Base-by-base conservation (phyloP, 1,139 yeast species). In the Magnusiomyces paraingens region DNA sequence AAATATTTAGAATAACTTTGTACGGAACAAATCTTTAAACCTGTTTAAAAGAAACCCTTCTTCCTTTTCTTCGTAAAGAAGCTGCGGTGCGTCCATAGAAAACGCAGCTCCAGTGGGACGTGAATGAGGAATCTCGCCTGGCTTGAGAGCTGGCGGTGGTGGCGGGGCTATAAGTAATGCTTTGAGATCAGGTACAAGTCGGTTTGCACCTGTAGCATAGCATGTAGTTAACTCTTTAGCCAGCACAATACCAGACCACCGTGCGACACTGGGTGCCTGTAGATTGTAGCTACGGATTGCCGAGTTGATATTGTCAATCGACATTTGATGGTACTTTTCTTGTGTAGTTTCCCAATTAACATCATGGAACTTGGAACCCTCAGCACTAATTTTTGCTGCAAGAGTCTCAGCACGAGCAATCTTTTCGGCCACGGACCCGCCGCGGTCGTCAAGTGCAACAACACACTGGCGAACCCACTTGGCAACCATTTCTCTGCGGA, bases 191-290 rank as follows among this genome's bases (percentile, higher is more conserved):
- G 40, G 21, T 12, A 39, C 50, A 22, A 48, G 39, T 3, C 14
- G 12, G 3, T n/a, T 4, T n/a, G 39, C n/a, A 14, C 39, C 50
- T 2, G 5, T 14, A 11, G 21, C n/a, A 36, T 48, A 48, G 3
- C 39, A 38, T 14, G 10, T 29, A 10, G 21, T 20, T 8, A 84
- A 63, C 66, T 89, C 96, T 2, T 69, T 71, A 2, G 77, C 81
- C 0, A 73, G 64, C 0, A 70, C 49, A 20, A 89, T 66, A 64
- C 88, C 88, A 53, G 85, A 72, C 60, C 83, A 83, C 58, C 91
- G 89, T 0, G 94, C 81, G 1, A 82, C 75, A 22, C 84, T 70
- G 0, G 96, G 96, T 1, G 94, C 87, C 64, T 86, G 94, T 32
- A 89, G 67, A 61, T 89, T 89, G 65, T 88, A 89, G 18, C 85